Base-by-base conservation (phyloP, 176 grass and related monocot species). In the Melocanna baccifera region DNA sequence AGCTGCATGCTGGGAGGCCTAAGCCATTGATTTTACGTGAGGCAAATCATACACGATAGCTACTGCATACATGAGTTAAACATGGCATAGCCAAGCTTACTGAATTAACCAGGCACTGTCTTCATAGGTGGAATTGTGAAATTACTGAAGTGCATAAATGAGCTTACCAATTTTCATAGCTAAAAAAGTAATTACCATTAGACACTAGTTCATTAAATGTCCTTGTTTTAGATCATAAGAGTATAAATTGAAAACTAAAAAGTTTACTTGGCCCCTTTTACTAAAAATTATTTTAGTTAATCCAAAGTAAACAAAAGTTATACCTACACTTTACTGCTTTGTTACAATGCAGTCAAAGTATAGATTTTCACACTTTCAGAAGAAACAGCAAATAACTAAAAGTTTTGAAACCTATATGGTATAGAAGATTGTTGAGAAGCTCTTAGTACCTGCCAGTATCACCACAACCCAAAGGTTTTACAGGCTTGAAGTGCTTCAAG, bases 401-500 rank as follows among this genome's bases (percentile, higher is more conserved):
- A 78, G 2, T 47, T 77, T 20, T 83, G 36, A 74, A 72, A 56
- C 40, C 68, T 2, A 57, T 69, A 88, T 37, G 20, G 9, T 59
- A 52, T 16, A 71, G 23, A 83, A 64, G 37, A 88, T 19, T 74
- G 20, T 61, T 67, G 34, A 55, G 74, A 3, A 42, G 22, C 14
- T 85, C 42, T 48, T 36, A 59, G 63, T 92, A 99, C 96, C 93
- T 99, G 75, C 96, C 96, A 89, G 96, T 99, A 68, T 99, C 96
- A 83, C 96, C 96, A 88, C 75, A 96, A 43, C 96, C 96, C 28
- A 99, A 82, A 67, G 96, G 96, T 86, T 83, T 94, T 72, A 99
- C 71, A 72, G 96, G 96, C 43, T 81, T 96, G 83, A 99, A 99
- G 76, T 96, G 93, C 66, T 96, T 96, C 88, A 99, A 74, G 67